Conservation (phyloP, 2,329 filamentous ascomycete genomes). For the Capronia coronata region DNA sequence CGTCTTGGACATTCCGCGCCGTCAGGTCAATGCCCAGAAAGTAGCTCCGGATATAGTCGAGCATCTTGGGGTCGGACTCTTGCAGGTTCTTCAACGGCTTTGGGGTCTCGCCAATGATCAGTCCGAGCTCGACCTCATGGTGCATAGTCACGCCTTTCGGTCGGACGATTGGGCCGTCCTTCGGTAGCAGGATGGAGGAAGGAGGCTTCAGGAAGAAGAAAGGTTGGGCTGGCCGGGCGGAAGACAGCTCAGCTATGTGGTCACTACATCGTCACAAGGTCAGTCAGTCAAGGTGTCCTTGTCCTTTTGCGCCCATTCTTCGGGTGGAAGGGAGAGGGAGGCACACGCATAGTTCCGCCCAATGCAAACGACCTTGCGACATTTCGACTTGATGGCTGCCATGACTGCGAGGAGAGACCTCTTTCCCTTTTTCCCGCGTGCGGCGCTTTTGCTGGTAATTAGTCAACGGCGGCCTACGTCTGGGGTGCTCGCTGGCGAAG, state of each 20-base stretch:
- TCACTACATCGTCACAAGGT: conserved; percentile 51
- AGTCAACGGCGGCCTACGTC: neutral
- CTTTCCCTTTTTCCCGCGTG: neutral
- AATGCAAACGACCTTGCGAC: conserved; percentile 80
- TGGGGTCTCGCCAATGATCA: conserved; percentile 62
- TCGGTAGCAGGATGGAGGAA: conserved; percentile 67
- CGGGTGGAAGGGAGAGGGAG: conserved; percentile 3
- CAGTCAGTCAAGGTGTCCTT: too few species aligned
- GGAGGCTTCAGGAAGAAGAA: conserved; percentile 99
- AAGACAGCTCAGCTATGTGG: conserved; percentile 89
- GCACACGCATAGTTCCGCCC: conserved; percentile 85
- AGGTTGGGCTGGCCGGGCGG: conserved; percentile 78
- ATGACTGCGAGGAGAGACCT: conserved; percentile 23
- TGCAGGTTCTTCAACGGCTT: conserved; percentile 70
- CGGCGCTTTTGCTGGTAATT: neutral
- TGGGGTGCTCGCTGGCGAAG: too few species aligned
- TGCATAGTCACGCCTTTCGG: conserved; percentile 80
- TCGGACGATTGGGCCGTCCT: conserved; percentile 70
- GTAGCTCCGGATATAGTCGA: conserved; percentile 80
- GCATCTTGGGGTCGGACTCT: conserved; percentile 51
- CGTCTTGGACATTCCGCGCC: conserved; percentile 86
- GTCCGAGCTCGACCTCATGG: conserved; percentile 89
- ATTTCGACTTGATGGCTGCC: conserved; percentile 46
- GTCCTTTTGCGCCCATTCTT: conserved; percentile 12
- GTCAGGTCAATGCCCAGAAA: conserved; percentile 95